phyloP scores from a whole-genome alignment of 2,329 filamentous ascomycete species.

The Ophiostoma fasciatum region DNA sequence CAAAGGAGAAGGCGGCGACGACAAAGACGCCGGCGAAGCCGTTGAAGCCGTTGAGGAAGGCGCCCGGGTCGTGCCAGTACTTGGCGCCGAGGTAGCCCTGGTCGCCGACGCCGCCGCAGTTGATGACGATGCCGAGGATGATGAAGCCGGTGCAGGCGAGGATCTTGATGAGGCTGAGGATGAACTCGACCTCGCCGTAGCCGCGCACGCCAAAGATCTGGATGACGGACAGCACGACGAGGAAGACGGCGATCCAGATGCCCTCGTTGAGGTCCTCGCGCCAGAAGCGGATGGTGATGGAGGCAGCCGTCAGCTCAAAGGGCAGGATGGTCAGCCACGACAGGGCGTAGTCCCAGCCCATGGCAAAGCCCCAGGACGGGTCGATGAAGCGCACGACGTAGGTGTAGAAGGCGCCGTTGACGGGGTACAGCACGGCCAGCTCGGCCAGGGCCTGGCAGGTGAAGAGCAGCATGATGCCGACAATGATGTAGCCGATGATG shows the following conservation, averaged over 20 bases:
- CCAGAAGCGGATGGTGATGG: conserved; percentile 40
- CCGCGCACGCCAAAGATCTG: conserved; percentile 42
- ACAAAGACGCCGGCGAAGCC: conserved; percentile 37
- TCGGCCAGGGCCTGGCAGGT: conserved; percentile 46
- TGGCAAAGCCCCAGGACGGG: conserved; percentile 38
- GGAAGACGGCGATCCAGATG: conserved; percentile 42
- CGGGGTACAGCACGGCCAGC: conserved; percentile 42
- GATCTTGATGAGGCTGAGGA: conserved; percentile 43
- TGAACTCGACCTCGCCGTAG: conserved; percentile 45
- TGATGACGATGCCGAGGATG: conserved; percentile 45
- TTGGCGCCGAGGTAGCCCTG: conserved; percentile 44
- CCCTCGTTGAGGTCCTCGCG: conserved; percentile 32
- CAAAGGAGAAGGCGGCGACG: conserved; percentile 35
- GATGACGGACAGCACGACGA: conserved; percentile 33
- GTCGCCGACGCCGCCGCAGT: conserved; percentile 39
- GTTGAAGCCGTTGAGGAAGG: conserved; percentile 35
- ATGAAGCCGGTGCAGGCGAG: conserved; percentile 47
- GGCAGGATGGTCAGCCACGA: conserved; percentile 34
- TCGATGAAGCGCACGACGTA: conserved; percentile 47
- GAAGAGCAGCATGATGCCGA: conserved; percentile 43
- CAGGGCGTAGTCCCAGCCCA: conserved; percentile 38
- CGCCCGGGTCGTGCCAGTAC: conserved; percentile 44
- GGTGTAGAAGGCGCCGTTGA: conserved; percentile 48
- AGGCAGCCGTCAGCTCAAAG: conserved; percentile 39
- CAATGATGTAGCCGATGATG: conserved; percentile 36